phyloP scores from a whole-genome alignment of 129 eudicot genomes.

The Flaveria ramosissima region DNA sequence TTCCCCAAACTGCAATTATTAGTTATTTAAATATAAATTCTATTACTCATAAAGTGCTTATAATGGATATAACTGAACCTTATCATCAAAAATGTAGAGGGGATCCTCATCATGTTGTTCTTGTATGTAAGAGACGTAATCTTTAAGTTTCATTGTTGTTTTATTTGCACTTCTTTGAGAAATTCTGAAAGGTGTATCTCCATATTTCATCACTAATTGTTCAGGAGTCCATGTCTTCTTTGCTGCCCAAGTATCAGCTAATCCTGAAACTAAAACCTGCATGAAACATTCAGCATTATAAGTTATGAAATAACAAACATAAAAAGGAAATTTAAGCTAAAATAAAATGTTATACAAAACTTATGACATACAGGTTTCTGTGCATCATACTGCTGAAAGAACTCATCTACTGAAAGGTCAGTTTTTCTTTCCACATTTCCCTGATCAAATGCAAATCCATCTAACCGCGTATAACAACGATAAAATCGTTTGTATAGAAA shows the following conservation, averaged over 20 bases:
- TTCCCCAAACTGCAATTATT: slow-evolving; percentile 83
- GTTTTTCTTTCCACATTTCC: slow-evolving; percentile 86
- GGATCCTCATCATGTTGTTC: slow-evolving; percentile 98
- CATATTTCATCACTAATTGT: slow-evolving; percentile 59
- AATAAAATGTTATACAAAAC: background rate
- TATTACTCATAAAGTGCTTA: slow-evolving; percentile 18
- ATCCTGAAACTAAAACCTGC: slow-evolving; percentile 78
- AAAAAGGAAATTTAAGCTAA: background rate
- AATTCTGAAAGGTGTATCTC: slow-evolving; percentile 65
- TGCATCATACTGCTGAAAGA: slow-evolving; percentile 63
- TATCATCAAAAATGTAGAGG: slow-evolving; percentile 83
- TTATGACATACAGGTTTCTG: slow-evolving; percentile 60
- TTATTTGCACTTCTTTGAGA: slow-evolving; percentile 83
- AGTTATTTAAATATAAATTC: slow-evolving; percentile 7
- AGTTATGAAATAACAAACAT: slow-evolving; percentile 6
- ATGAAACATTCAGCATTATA: background rate
- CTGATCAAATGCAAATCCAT: slow-evolving; percentile 78
- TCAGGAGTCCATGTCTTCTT: slow-evolving; percentile 79
- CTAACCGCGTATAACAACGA: slow-evolving; percentile 74
- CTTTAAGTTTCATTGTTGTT: slow-evolving; percentile 67
- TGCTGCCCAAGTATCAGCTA: slow-evolving; percentile 88
- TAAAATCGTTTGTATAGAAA: slow-evolving; percentile 82
- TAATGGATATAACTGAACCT: slow-evolving; percentile 43
- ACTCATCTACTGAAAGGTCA: slow-evolving; percentile 60
- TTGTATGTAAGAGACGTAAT: slow-evolving; percentile 75